A percentile compares a stretch with the other conserved stretches of the same genome.
Evolutionary conservation across 1,139 yeast genomes (phyloP).

Genomic region (Geotrichum cucujoidarum): DNA sequence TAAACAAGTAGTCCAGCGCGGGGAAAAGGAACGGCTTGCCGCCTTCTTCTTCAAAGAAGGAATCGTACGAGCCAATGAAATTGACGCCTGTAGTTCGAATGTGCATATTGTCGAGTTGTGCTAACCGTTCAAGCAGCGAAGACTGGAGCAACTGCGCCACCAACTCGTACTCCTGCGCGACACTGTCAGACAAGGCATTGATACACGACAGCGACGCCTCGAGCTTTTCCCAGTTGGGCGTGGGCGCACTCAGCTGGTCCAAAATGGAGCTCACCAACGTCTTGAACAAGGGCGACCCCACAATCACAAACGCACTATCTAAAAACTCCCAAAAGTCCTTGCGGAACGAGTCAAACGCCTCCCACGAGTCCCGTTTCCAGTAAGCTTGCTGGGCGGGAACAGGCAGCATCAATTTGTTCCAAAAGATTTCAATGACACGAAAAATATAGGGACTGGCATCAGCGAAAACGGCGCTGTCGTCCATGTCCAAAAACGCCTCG

Average conservation of each 20-base stretch:
- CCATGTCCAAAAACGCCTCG: slow-evolving; percentile 56
- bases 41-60: slow-evolving; percentile 32
- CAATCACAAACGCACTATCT: slow-evolving; percentile 60
- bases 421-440: slow-evolving; percentile 51
- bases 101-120: slow-evolving; percentile 26
- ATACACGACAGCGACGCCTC: slow-evolving; percentile 69
- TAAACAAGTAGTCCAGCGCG: slow-evolving; percentile 36
- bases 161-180: slow-evolving; percentile 3
- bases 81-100: slow-evolving; percentile 37
- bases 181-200: slow-evolving; percentile 44
- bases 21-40: slow-evolving; percentile 32
- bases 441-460: slow-evolving; percentile 38
- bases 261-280: slow-evolving; percentile 46
- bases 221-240: slow-evolving; percentile 42
- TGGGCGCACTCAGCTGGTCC: slow-evolving; percentile 20
- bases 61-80: slow-evolving; percentile 35
- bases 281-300: slow-evolving; percentile 53
- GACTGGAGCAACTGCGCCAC: slow-evolving; percentile 22
- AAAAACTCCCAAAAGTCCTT: slow-evolving; percentile 70
- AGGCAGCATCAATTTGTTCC: slow-evolving; percentile 53
- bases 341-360: slow-evolving; percentile 64
- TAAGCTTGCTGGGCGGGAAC: slow-evolving; percentile 26
- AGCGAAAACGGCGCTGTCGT: slow-evolving; percentile 37
- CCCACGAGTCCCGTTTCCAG: slow-evolving; percentile 36
- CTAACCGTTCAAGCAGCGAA: slow-evolving; percentile 32